Percentiles rank a stretch among this genome's conserved stretches.
phyloP scores from a whole-genome alignment of 257 asterid genomes.

The Scutellaria galericulata region DNA sequence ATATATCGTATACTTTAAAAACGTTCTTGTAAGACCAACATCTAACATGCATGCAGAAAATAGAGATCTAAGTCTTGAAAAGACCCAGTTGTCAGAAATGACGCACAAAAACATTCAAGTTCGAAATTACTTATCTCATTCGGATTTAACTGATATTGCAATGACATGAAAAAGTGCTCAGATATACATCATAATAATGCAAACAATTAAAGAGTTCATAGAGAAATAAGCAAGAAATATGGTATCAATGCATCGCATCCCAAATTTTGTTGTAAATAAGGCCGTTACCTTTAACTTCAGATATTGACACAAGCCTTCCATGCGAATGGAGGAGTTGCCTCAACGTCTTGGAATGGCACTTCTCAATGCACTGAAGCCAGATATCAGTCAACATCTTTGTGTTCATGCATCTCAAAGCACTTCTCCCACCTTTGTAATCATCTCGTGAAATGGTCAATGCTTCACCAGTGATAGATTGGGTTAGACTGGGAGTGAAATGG shows the following conservation, averaged over 20 bases:
- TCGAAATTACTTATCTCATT: not conserved
- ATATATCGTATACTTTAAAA: not conserved
- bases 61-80: not conserved
- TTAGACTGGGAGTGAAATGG: constrained; percentile 41
- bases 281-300: constrained; percentile 74
- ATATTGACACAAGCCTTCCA: constrained; percentile 80
- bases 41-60: not conserved
- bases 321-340: constrained; percentile 76
- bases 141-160: not conserved
- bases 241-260: constrained; percentile 16
- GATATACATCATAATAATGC: not conserved
- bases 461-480: constrained; percentile 37
- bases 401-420: constrained; percentile 53
- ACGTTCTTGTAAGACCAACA: constrained; percentile 3
- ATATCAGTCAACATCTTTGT: constrained; percentile 63
- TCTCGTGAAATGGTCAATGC: constrained; percentile 33
- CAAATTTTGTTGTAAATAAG: constrained; percentile 9
- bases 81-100: not conserved
- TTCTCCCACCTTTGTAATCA: constrained; percentile 43
- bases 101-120: too few relatives aligned
- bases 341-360: constrained; percentile 90
- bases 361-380: constrained; percentile 81
- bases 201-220: not conserved
- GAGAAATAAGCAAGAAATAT: not conserved
- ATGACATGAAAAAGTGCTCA: too few relatives aligned